A percentile compares a stretch with the other conserved stretches of the same genome.
phyloP scores from a whole-genome alignment of 2,329 filamentous ascomycete species.

The Fusarium sp. region DNA sequence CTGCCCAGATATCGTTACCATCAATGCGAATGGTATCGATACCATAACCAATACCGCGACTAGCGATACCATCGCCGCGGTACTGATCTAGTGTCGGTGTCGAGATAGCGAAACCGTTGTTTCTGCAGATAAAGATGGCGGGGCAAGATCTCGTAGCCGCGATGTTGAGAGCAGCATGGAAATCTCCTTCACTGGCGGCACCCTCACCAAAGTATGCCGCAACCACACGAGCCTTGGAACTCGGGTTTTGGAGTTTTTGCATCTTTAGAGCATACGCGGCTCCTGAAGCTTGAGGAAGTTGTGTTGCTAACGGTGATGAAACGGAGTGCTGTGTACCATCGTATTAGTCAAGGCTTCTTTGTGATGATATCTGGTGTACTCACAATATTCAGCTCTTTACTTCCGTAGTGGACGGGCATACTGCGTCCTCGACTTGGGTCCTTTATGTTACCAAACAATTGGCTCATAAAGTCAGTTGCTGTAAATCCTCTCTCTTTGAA shows the following conservation, averaged over 20 bases:
- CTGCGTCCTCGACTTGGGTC: slow-evolving; percentile 87
- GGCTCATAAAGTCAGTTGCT: slow-evolving; percentile 91
- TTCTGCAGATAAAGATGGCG: slow-evolving; percentile 89
- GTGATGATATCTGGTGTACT: slow-evolving; percentile 48
- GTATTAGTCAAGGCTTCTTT: slow-evolving; percentile 11
- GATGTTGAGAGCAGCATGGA: slow-evolving; percentile 91
- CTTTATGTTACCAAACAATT: slow-evolving; percentile 88
- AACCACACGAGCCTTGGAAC: slow-evolving; percentile 74
- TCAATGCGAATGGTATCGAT: slow-evolving; percentile 93
- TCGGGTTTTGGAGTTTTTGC: slow-evolving; percentile 78
- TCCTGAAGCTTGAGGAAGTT: slow-evolving; percentile 88
- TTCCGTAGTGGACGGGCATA: slow-evolving; percentile 98
- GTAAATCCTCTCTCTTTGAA: slow-evolving; percentile 91
- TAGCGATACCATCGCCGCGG: slow-evolving; percentile 90
- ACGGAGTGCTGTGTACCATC: slow-evolving; percentile 75
- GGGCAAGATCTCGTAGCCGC: slow-evolving; percentile 90
- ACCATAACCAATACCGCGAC: slow-evolving; percentile 88
- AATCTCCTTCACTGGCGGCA: slow-evolving; percentile 90
- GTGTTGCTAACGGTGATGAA: slow-evolving; percentile 84
- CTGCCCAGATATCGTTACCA: slow-evolving; percentile 94
- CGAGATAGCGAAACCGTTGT: slow-evolving; percentile 92
- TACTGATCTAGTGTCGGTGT: slow-evolving; percentile 93
- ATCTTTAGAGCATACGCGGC: slow-evolving; percentile 90
- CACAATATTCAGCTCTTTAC: slow-evolving; percentile 84
- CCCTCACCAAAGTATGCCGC: slow-evolving; percentile 93